Evolutionary conservation across 1,284 basidiomycete genomes (phyloP).

Genomic region (Cryptococcus sp.): DNA sequence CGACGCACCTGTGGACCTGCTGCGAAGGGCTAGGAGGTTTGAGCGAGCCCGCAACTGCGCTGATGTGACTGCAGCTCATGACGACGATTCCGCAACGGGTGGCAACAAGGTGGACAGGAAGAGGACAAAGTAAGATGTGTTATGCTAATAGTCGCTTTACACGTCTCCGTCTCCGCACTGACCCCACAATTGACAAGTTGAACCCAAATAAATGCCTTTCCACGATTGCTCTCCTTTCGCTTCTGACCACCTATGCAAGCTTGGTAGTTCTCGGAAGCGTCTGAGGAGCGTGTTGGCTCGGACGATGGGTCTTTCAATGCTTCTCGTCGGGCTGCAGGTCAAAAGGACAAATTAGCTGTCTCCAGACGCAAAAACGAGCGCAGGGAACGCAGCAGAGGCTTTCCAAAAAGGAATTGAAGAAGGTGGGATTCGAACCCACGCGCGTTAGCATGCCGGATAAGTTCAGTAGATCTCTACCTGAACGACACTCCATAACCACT

Average conservation of each 20-base stretch:
- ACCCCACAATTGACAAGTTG: background rate
- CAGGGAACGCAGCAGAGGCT: background rate
- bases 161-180: background rate
- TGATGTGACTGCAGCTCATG: constrained; percentile 45
- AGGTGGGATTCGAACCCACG: constrained; percentile 44
- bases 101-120: too few species aligned
- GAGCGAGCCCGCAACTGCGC: constrained; percentile 25
- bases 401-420: constrained; percentile 22
- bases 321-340: too few species aligned
- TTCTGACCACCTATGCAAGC: too few species aligned
- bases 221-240: too few species aligned
- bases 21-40: constrained; percentile 40
- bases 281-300: too few species aligned
- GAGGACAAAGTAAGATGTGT: too few species aligned
- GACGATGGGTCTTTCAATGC: too few species aligned
- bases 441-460: constrained; percentile 17
- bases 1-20: constrained; percentile 51
- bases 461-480: constrained; percentile 4
- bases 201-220: background rate
- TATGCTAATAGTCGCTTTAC: too few species aligned
- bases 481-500: constrained; percentile 24
- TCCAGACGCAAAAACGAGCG: background rate
- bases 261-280: too few species aligned
- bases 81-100: background rate
- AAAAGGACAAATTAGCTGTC: too few species aligned